Evolutionary conservation across 805 yeast genomes (phyloP), one percentile per base, ranked within the genome.

Genomic region (Komagataella mondaviorum): DNA sequence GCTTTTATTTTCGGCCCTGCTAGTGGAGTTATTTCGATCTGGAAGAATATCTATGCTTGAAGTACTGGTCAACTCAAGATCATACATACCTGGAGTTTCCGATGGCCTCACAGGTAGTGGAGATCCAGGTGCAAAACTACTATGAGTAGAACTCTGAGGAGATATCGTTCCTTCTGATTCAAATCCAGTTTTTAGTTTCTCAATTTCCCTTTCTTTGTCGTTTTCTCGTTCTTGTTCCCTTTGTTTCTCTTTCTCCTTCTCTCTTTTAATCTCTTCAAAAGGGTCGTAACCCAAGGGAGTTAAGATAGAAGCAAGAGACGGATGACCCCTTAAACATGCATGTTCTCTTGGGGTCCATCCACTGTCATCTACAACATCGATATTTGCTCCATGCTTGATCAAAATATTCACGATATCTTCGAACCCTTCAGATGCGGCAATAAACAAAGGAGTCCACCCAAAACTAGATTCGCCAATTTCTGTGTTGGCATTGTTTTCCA

Each of bases 281-380:
- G 71, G 67, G 49, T 70, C 65, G 52, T 66, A 71, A 56, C 75
- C 68, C 3, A 57, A 52, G 1, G 86, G 86, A 30, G 72, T 72
- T 51, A 91, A 68, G 59, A 78, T 58, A 50, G 78, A 78, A 1
- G 93, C 83, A 44, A 88, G 77, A 2, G 70, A 73, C 53, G 90
- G 68, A 63, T 89, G 95, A 4, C 98, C 98, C 58, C 97, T 75
- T 48, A 91, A 70, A 49, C 88, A 83, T 0, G 97, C 96, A 65
- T 91, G 98, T 60, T 91, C 98, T 81, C 88, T 81, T n/a, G 98
- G 96, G 17, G 88, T 80, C 98, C 98, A 91, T 0, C 97, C 97
- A 50, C 93, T 83, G 48, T 80, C 83, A 67, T 91, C 98, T 16
- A 76, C 72, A 23, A 71, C 66, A 47, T 77, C 75, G 53, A 69